A percentile compares a stretch with the other conserved stretches of the same genome.
Evolutionary conservation across 192 early-diverging fungal species (phyloP).

Genomic region (Allomyces macrogynus): DNA sequence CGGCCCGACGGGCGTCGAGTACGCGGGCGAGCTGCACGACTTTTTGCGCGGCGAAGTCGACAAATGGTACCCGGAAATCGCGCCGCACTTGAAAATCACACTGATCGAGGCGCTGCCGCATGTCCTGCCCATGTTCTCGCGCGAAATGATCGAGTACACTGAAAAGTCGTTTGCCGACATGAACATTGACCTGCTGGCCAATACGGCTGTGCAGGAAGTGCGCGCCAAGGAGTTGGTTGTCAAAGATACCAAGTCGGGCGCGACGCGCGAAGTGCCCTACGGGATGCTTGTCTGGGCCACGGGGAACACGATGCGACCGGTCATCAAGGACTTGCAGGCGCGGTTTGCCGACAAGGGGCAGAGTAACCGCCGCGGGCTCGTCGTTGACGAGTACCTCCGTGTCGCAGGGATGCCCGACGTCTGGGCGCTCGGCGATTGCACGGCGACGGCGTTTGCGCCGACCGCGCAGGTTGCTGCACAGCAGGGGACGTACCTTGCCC

Average conservation of each 20-base stretch:
- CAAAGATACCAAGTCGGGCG: too few species aligned
- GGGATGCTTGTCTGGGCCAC: constrained; percentile 73
- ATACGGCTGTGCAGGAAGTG: constrained; percentile 64
- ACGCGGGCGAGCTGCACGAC: constrained; percentile 66
- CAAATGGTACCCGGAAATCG: constrained; percentile 56
- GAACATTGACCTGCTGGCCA: constrained; percentile 47
- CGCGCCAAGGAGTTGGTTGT: constrained; percentile 50
- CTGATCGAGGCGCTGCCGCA: constrained; percentile 57
- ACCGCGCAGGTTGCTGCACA: constrained; percentile 74
- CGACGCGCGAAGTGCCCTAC: too few species aligned
- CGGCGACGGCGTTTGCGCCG: constrained; percentile 56
- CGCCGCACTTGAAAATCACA: constrained; percentile 55
- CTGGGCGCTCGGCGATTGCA: constrained; percentile 52
- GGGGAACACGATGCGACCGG: constrained; percentile 50
- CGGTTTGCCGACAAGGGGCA: constrained; percentile 30
- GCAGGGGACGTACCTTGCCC: constrained; percentile 70
- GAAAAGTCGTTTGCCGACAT: constrained; percentile 55
- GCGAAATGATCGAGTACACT: constrained; percentile 58
- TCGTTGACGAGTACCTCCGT: constrained; percentile 46
- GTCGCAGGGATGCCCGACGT: constrained; percentile 40
- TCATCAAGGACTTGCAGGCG: constrained; percentile 43
- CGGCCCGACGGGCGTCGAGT: constrained; percentile 44
- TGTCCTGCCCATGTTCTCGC: constrained; percentile 56
- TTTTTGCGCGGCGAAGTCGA: constrained; percentile 54
- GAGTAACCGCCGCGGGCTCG: constrained; percentile 41